Conservation (phyloP, 352 stramenopile species). For the Peronospora belbahrii region DNA sequence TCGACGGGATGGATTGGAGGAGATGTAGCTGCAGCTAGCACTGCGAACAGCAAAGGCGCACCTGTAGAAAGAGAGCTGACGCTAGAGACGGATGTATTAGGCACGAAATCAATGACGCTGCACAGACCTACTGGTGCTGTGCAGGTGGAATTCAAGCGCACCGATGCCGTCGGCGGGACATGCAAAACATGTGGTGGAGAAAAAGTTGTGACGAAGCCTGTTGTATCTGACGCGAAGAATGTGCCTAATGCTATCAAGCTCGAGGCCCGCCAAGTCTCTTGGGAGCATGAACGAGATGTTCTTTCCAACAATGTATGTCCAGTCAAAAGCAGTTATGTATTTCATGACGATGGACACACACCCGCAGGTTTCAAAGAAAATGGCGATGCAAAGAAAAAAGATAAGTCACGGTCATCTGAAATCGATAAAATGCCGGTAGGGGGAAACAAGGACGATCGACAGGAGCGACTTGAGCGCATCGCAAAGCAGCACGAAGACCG, state of each 20-base stretch:
- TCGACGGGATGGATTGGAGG: slow-evolving; percentile 14
- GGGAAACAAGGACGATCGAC: slow-evolving; percentile 57
- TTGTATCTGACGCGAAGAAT: slow-evolving; percentile 20
- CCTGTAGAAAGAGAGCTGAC: slow-evolving; percentile 37
- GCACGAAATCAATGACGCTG: slow-evolving; percentile 28
- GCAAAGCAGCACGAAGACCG: slow-evolving; percentile 61
- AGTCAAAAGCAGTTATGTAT: slow-evolving; percentile 65
- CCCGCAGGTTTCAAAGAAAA: slow-evolving; percentile 9
- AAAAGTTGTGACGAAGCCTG: slow-evolving; percentile 27
- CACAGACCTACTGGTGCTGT: slow-evolving; percentile 42
- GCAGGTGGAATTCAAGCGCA: slow-evolving; percentile 50
- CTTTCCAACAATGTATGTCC: slow-evolving; percentile 61
- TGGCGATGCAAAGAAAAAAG: slow-evolving; percentile 51
- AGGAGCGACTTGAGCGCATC: slow-evolving; percentile 58
- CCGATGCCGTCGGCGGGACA: slow-evolving; percentile 21
- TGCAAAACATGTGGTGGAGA: slow-evolving; percentile 60
- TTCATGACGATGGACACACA: slow-evolving; percentile 44
- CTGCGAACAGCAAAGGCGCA: neutral
- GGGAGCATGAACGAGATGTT: slow-evolving; percentile 50
- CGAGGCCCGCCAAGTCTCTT: slow-evolving; percentile 48
- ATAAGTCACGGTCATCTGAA: slow-evolving; percentile 29
- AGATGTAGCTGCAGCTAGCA: neutral
- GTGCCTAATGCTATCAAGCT: slow-evolving; percentile 21
- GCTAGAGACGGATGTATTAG: slow-evolving; percentile 25
- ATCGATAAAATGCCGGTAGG: slow-evolving; percentile 64